Evolutionary conservation across 2,329 filamentous ascomycete species (phyloP), one percentile per base, ranked within the genome.

Genomic region (Rhynchosporium agropyri): DNA sequence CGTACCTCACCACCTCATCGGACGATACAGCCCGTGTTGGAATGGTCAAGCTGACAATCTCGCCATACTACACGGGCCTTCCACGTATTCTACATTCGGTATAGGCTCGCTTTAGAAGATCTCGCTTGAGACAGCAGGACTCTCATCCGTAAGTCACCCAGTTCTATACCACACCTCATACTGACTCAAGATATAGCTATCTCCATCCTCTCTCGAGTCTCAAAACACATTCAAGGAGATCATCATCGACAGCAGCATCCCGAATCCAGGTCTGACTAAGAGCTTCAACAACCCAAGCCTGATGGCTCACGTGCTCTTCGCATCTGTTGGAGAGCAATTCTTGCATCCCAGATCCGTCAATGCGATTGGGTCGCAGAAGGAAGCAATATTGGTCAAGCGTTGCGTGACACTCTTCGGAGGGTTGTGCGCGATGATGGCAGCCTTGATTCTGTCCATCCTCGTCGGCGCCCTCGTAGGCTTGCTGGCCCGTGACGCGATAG

Each of bases 341-440:
- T 28, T 50, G 48, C 13, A n/a, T 20, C n/a, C 29, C 29, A 15
- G 29, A 10, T 50, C 48, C 20, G 8, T 33, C 48, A 15, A 50
- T 8, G n/a, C 5, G 3, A 26, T 28, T 20, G 4, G 20, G n/a
- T 6, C 13, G 6, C 29, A 8, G 48, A 31, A 50, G 29, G 48
- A 50, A 50, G 48, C 48, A 33, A 33, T 50, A 5, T 20, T 50
- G 48, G 48, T 50, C 20, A 31, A 50, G 48, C 48, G n/a, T 20
- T 6, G 20, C 20, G 1, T 50, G 12, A 31, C 48, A 12, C 3
- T 50, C 29, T 50, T 50, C 29, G 48, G 8, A 33, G 20, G 48
- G n/a, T 26, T 50, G 13, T 50, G 48, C 48, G 48, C 48, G 6
- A 12, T 50, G 48, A 9, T 50, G 48, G 48, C 29, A 50, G 48